Evolutionary conservation across 2,329 filamentous ascomycete genomes (phyloP), one percentile per base, ranked within the genome.

Genomic region (Fusarium temperatum): DNA sequence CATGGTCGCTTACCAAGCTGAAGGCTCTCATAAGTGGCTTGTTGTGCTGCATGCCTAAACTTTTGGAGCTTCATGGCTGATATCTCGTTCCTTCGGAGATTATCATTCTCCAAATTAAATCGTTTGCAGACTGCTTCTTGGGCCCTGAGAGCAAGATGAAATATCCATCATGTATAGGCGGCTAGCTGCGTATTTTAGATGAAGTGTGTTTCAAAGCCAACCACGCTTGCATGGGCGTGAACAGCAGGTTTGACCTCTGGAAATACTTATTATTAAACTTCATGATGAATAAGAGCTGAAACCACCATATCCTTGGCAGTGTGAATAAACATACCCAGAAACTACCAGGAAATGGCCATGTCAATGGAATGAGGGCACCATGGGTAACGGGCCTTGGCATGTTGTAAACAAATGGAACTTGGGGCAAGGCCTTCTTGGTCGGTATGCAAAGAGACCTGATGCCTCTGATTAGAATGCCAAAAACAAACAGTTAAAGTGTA

Each of bases 321-420:
- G n/a, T 22, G 20, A 41, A 68, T 68, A 44, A 35, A 32, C n/a
- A 41, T 63, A 35, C 36, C 53, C 28, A 44, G 30, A 28, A 38
- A 39, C 14, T 63, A 63, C 70, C 57, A 68, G 60, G 71, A 67
- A 36, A 38, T 51, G 26, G 28, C 15, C 30, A 51, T 50, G 24
- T 20, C n/a, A 26, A 58, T 68, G 71, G 70, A 73, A 73, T 73
- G 70, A 58, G 41, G 48, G 42, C 47, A 48, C 41, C 56, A 53
- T 67, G 63, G 63, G 63, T 53, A 67, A 68, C 60, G 39, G 32
- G 32, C n/a, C 26, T 22, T 57, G 35, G 41, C 26, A 28, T 47
- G 26, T 26, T n/a, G 51, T 30, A 66, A 70, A 47, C 36, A 53
- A 38, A 44, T 39, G 32, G 50, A 20, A 12, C 30, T 28, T 50